These are phyloP conservation scores for Pilasporangium apinafurcum DNA, from an alignment of 352 stramenopile genomes.

Conservation along the genomic window DNA sequence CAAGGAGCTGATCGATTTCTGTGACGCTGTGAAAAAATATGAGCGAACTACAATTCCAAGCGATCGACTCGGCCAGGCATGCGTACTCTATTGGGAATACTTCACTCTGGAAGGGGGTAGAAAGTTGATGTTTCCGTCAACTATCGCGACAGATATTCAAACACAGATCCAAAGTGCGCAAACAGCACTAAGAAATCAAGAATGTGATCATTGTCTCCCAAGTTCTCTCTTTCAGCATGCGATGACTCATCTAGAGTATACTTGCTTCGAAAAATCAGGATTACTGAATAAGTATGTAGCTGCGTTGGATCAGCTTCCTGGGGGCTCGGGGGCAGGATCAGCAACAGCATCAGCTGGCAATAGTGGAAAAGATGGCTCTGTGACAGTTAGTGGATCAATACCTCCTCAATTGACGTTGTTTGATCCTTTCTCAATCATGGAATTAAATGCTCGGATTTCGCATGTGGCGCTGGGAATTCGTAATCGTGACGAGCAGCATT, in stretches of 20 bases:
- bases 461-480: constrained; percentile 42
- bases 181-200: constrained; percentile 12
- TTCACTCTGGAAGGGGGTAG: constrained; percentile 53
- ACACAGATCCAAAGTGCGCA: constrained; percentile 61
- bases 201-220: constrained; percentile 13
- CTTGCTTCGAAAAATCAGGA: constrained; percentile 62
- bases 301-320: constrained; percentile 42
- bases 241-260: constrained; percentile 58
- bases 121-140: constrained; percentile 52
- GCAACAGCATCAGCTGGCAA: constrained; percentile 1
- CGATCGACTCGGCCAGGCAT: constrained; percentile 70
- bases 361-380: constrained; percentile 11
- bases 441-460: constrained; percentile 76
- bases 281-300: constrained; percentile 77
- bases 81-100: constrained; percentile 83
- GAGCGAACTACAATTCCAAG: constrained; percentile 60
- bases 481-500: constrained; percentile 25
- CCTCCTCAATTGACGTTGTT: constrained; percentile 75
- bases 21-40: constrained; percentile 79
- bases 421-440: constrained; percentile 84
- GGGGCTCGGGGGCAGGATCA: not conserved
- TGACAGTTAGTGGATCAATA: constrained; percentile 18
- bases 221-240: constrained; percentile 68
- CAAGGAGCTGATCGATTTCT: constrained; percentile 77
- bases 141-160: constrained; percentile 46